These are phyloP conservation scores for Suillus discolor DNA, from an alignment of 768 basidiomycete species.

Conservation along the genomic window DNA sequence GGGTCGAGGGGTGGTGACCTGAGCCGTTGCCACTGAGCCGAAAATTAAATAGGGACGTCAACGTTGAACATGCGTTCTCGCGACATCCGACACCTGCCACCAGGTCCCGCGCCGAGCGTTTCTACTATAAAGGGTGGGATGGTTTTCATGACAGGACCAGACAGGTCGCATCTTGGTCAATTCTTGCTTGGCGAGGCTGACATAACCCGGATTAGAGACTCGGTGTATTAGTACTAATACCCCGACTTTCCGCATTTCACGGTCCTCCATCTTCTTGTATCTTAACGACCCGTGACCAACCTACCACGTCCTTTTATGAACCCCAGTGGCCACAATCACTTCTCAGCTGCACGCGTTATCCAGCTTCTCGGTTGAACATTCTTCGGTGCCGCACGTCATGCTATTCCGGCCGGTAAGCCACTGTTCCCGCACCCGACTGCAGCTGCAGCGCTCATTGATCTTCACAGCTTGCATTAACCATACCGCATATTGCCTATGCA, in stretches of 20 bases:
- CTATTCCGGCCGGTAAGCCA: constrained; percentile 50
- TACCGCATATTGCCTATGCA: constrained; percentile 77
- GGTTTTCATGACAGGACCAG: not conserved
- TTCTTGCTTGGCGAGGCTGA: constrained; percentile 1
- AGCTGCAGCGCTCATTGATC: constrained; percentile 9
- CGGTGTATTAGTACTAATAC: not conserved
- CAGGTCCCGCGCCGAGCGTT: not conserved
- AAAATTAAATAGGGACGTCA: not conserved
- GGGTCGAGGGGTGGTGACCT: constrained; percentile 1
- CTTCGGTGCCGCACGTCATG: constrained; percentile 39
- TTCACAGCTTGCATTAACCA: constrained; percentile 48
- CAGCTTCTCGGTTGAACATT: constrained; percentile 7
- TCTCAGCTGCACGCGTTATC: constrained; percentile 1
- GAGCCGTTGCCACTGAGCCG: not conserved
- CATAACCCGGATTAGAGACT: constrained; percentile 2
- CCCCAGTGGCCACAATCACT: not conserved
- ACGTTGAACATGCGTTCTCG: not conserved
- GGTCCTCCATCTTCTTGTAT: constrained; percentile 7
- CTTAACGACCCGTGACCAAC: not conserved
- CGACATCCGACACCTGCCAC: not conserved
- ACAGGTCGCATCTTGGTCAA: not conserved
- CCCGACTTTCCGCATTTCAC: not conserved
- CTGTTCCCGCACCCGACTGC: not conserved
- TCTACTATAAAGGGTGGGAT: not conserved
- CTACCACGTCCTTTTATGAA: constrained; percentile 7